phyloP scores from a whole-genome alignment of 2,329 filamentous ascomycete genomes.

The Monilinia polystroma region DNA sequence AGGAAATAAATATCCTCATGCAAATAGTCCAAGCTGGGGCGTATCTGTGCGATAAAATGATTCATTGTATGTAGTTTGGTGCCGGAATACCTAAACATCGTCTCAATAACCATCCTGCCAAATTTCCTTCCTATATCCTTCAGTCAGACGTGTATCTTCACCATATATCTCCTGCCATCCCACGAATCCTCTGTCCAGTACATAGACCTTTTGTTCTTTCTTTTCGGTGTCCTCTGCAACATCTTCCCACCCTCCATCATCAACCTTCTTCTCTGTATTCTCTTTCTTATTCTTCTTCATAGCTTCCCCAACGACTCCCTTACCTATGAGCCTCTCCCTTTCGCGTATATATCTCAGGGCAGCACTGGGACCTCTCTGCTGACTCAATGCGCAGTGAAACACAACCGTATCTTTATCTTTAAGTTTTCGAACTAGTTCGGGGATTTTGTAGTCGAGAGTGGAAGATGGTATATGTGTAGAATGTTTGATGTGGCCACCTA shows the following conservation, averaged over 20 bases:
- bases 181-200: conserved; percentile 81
- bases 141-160: conserved; percentile 74
- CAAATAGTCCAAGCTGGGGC: not conserved
- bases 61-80: not conserved
- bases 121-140: conserved; percentile 79
- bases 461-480: conserved; percentile 73
- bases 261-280: conserved; percentile 31
- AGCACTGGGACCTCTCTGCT: conserved; percentile 83
- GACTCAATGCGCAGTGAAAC: conserved; percentile 91
- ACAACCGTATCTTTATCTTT: conserved; percentile 78
- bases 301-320: conserved; percentile 29
- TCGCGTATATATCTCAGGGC: conserved; percentile 78
- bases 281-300: conserved; percentile 30
- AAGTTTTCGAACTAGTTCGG: conserved; percentile 77
- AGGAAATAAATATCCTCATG: not conserved
- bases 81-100: not conserved
- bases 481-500: conserved; percentile 84
- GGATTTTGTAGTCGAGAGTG: conserved; percentile 72
- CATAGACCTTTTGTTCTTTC: conserved; percentile 67
- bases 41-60: not conserved
- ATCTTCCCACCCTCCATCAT: conserved; percentile 41
- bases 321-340: conserved; percentile 51
- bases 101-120: conserved; percentile 54
- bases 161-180: conserved; percentile 88
- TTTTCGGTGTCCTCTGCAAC: conserved; percentile 34